Percentiles rank a stretch among this genome's conserved stretches.
These are phyloP conservation scores for Fusarium sp. DNA, from an alignment of 2,329 filamentous ascomycete genomes.

Conservation along the genomic window DNA sequence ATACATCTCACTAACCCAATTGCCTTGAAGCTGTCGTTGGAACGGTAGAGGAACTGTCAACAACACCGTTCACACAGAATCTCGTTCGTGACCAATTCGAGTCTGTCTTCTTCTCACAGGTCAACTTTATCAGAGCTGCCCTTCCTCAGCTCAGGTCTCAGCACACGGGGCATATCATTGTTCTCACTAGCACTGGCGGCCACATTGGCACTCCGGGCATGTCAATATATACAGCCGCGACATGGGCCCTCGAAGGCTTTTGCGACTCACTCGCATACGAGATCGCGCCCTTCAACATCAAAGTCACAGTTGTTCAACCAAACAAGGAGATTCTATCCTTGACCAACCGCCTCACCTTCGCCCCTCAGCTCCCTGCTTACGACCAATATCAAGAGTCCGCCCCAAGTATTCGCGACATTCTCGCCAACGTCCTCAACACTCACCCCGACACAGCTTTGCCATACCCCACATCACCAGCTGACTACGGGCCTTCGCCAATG, in stretches of 20 bases:
- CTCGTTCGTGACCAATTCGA: conserved; percentile 94
- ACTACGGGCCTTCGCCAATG: conserved; percentile 46
- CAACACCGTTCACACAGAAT: conserved; percentile 76
- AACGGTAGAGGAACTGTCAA: conserved; percentile 88
- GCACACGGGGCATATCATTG: conserved; percentile 88
- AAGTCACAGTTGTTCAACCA: conserved; percentile 94
- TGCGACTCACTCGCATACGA: conserved; percentile 97
- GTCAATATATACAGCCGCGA: conserved; percentile 89
- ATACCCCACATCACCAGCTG: conserved; percentile 39
- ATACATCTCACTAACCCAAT: conserved; percentile 27
- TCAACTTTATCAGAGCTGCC: conserved; percentile 93
- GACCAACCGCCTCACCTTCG: conserved; percentile 87
- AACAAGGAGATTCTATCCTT: conserved; percentile 92
- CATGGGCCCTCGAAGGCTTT: conserved; percentile 95
- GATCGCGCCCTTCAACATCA: conserved; percentile 96
- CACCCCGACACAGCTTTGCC: conserved; percentile 73
- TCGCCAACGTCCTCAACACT: conserved; percentile 81
- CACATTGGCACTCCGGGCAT: conserved; percentile 94
- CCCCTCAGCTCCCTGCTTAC: conserved; percentile 75
- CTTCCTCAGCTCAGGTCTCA: conserved; percentile 83
- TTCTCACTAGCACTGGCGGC: conserved; percentile 89
- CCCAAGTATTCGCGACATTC: conserved; percentile 84
- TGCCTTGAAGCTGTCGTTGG: conserved; percentile 79
- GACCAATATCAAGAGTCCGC: conserved; percentile 63
- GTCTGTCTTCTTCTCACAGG: conserved; percentile 91